These are phyloP conservation scores for Tolypocladium tundrense DNA, from an alignment of 2,329 filamentous ascomycete species.

Conservation along the genomic window DNA sequence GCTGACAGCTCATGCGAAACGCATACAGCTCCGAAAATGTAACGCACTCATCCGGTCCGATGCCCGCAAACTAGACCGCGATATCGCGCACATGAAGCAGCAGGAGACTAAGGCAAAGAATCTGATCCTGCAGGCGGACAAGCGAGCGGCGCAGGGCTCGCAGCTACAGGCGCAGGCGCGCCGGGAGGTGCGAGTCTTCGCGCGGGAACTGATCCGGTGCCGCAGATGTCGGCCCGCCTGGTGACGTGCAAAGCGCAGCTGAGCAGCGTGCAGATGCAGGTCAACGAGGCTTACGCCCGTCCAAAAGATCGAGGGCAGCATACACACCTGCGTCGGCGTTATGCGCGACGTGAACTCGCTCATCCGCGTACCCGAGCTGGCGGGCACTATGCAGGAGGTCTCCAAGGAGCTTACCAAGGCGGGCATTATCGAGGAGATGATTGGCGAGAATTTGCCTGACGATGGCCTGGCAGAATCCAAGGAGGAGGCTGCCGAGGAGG, in stretches of 20 bases:
- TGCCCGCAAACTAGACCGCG: conserved; percentile 86
- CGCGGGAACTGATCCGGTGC: conserved; percentile 73
- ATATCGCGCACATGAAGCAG: conserved; percentile 67
- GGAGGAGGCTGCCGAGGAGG: conserved; percentile 63
- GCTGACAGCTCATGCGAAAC: conserved; percentile 2
- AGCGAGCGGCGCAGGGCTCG: conserved; percentile 70
- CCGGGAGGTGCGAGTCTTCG: conserved; percentile 77
- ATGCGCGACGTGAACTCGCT: conserved; percentile 95
- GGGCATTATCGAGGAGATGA: conserved; percentile 96
- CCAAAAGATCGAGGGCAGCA: conserved; percentile 87
- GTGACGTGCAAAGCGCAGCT: conserved; percentile 89
- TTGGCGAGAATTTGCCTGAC: conserved; percentile 73
- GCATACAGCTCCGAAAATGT: conserved; percentile 76
- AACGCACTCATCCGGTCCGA: conserved; percentile 83
- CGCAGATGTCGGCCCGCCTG: conserved; percentile 64
- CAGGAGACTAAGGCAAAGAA: conserved; percentile 77
- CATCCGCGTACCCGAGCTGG: conserved; percentile 73
- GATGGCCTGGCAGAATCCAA: conserved; percentile 62
- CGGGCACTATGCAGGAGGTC: conserved; percentile 79
- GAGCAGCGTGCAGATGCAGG: conserved; percentile 89
- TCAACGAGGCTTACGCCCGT: conserved; percentile 94
- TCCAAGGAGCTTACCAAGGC: conserved; percentile 83
- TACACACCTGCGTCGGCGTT: conserved; percentile 75
- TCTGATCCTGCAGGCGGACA: conserved; percentile 73
- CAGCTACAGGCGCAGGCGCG: conserved; percentile 67